Conservation (phyloP, 495 filamentous ascomycete genomes). For the Penicillium daleae region DNA sequence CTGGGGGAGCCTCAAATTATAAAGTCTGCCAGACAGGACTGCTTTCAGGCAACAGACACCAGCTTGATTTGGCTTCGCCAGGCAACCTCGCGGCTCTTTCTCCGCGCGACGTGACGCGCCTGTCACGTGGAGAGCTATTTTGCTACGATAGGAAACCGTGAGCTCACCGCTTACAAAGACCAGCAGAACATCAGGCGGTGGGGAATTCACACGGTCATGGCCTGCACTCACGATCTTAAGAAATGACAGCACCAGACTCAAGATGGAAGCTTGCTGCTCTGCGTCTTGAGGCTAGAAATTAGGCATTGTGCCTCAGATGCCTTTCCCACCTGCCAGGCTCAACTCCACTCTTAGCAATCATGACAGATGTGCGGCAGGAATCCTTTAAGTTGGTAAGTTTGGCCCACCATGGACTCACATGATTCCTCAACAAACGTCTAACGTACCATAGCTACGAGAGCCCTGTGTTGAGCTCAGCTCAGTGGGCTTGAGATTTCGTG, state of each 20-base stretch:
- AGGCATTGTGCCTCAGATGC: neutral
- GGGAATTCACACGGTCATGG: constrained; percentile 8
- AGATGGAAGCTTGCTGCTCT: constrained; percentile 1
- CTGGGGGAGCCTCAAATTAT: constrained; percentile 10
- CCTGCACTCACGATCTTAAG: constrained; percentile 11
- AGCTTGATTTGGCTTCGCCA: constrained; percentile 1
- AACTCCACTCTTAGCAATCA: constrained; percentile 14
- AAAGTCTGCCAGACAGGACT: neutral
- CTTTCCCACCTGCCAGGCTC: neutral
- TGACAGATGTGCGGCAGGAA: constrained; percentile 47
- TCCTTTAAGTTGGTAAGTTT: constrained; percentile 44
- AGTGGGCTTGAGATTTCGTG: constrained; percentile 62
- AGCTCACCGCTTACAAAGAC: constrained; percentile 26
- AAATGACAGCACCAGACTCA: neutral
- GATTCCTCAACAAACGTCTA: constrained; percentile 13
- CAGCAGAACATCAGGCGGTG: constrained; percentile 32
- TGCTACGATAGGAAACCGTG: constrained; percentile 9
- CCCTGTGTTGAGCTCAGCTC: constrained; percentile 80
- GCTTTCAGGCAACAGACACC: constrained; percentile 17
- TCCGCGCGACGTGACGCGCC: constrained; percentile 47
- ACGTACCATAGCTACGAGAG: constrained; percentile 63
- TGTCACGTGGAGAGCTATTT: constrained; percentile 39
- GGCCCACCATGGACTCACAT: neutral
- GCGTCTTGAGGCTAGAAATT: neutral
- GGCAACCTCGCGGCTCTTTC: constrained; percentile 18